These are phyloP conservation scores for Discostella stelligeroides DNA, from an alignment of 108 stramenopile species.

Conservation along the genomic window DNA sequence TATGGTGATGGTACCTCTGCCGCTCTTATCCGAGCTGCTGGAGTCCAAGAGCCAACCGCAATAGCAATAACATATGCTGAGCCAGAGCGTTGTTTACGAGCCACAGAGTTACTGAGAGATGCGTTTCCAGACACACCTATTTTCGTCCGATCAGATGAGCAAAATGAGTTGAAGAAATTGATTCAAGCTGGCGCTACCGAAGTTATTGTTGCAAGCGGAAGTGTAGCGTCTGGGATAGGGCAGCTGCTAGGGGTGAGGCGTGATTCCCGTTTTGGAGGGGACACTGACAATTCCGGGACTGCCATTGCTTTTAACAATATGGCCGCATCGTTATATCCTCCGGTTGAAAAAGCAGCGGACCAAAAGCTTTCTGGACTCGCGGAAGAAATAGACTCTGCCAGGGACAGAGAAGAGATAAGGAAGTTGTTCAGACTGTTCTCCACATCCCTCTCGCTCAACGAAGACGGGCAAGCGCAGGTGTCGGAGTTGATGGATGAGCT, in stretches of 20 bases:
- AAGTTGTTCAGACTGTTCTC: slow-evolving; percentile 47
- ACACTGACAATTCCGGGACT: slow-evolving; percentile 24
- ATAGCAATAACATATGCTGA: slow-evolving; percentile 59
- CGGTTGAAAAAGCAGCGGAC: slow-evolving; percentile 22
- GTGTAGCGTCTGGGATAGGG: slow-evolving; percentile 45
- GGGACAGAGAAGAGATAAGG: slow-evolving; percentile 36
- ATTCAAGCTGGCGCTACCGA: slow-evolving; percentile 70
- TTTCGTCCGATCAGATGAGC: slow-evolving; percentile 57
- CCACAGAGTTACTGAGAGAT: slow-evolving; percentile 56
- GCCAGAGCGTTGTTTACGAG: slow-evolving; percentile 51
- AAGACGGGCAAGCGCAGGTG: slow-evolving; percentile 46
- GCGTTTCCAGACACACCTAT: slow-evolving; percentile 71
- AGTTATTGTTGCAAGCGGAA: slow-evolving; percentile 53
- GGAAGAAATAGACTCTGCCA: slow-evolving; percentile 42
- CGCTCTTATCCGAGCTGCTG: slow-evolving; percentile 62
- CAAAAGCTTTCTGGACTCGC: slow-evolving; percentile 24
- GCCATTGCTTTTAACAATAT: slow-evolving; percentile 33
- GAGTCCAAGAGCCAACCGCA: slow-evolving; percentile 64
- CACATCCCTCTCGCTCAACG: slow-evolving; percentile 39
- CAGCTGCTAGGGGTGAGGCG: slow-evolving; percentile 34
- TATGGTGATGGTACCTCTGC: slow-evolving; percentile 67
- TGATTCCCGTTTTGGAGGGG: slow-evolving; percentile 31
- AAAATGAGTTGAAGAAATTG: slow-evolving; percentile 39
- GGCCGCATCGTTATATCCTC: slow-evolving; percentile 33
- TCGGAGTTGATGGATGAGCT: slow-evolving; percentile 44